Conservation (phyloP, 1,284 basidiomycete species). For the Rhodofomes roseus region DNA sequence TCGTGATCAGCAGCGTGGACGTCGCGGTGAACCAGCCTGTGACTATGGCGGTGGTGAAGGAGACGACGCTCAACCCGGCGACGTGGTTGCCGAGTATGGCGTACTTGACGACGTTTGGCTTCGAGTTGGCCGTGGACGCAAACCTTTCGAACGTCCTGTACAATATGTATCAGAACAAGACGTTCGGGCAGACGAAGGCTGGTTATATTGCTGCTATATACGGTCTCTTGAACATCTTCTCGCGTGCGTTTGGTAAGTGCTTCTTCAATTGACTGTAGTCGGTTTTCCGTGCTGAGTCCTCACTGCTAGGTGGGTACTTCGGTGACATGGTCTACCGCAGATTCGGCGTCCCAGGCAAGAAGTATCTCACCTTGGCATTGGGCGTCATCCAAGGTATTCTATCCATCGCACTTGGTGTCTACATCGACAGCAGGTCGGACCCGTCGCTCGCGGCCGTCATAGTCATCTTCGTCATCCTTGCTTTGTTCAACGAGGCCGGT, state of each 20-base stretch:
- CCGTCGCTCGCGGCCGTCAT: constrained; percentile 27
- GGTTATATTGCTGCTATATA: constrained; percentile 48
- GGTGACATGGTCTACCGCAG: constrained; percentile 46
- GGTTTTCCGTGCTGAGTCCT: background rate
- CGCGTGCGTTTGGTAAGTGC: constrained; percentile 37
- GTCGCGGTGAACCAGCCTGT: constrained; percentile 49
- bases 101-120: constrained; percentile 46
- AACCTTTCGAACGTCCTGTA: constrained; percentile 49
- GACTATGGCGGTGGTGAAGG: constrained; percentile 32
- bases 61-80: constrained; percentile 41
- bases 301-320: constrained; percentile 42
- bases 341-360: constrained; percentile 49
- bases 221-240: constrained; percentile 52
- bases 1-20: constrained; percentile 24
- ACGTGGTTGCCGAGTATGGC: constrained; percentile 59
- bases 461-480: constrained; percentile 30
- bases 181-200: constrained; percentile 45
- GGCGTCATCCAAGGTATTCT: constrained; percentile 46
- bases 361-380: constrained; percentile 43
- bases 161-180: constrained; percentile 31
- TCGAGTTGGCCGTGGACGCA: constrained; percentile 57
- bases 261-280: no score
- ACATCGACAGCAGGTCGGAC: constrained; percentile 34
- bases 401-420: constrained; percentile 43
- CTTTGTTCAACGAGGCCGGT: constrained; percentile 42